Base-by-base conservation (phyloP, 1,284 basidiomycete species). In the Tilletia indica region DNA sequence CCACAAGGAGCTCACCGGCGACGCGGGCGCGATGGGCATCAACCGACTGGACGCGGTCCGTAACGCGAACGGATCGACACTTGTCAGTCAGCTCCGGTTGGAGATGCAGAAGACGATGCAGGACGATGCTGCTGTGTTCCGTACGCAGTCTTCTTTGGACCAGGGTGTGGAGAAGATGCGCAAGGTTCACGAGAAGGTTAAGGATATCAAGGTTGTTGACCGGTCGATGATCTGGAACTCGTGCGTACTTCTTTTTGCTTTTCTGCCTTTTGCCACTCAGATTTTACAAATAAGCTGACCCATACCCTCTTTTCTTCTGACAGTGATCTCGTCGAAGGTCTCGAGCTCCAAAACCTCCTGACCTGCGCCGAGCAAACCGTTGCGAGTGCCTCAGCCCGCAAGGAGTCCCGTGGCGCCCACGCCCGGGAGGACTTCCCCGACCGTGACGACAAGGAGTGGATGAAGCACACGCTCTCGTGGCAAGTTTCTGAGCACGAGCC, bases 71-170 rank as follows among this genome's bases (percentile, higher is more conserved):
- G 97, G 97, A 45, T 88, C 92, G 48, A 89, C 92, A 80, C 88
- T 92, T 66, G 99, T 96, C 58, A 91, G 94, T 25, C 89, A 95
- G 83, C 92, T 99, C 85, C 90, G 97, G 77, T 86, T 97, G 74
- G 90, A 93, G 83, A 95, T 99, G 94, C 97, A 99, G 86, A 97
- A 97, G 88, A 93, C 94, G 69, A 99, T 99, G 96, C 96, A 99
- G 86, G 83, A 76, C 74, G 86, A 87, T 73, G 86, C 86, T 38
- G 86, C 86, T 73, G 84, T 85, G 47, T 85, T 82, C 84, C 92
- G 95, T 80, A 98, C 93, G 48, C 95, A 98, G 85, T 86, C 90
- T 81, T 91, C 91, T 71, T 88, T 99, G 75, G 94, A 98, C 81
- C 91, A 96, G 81, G 97, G 97, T 87, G 93, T 97, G 56, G 80